Conservation (phyloP, 306 rosid genomes). For the Pterocarpus santalinus region DNA sequence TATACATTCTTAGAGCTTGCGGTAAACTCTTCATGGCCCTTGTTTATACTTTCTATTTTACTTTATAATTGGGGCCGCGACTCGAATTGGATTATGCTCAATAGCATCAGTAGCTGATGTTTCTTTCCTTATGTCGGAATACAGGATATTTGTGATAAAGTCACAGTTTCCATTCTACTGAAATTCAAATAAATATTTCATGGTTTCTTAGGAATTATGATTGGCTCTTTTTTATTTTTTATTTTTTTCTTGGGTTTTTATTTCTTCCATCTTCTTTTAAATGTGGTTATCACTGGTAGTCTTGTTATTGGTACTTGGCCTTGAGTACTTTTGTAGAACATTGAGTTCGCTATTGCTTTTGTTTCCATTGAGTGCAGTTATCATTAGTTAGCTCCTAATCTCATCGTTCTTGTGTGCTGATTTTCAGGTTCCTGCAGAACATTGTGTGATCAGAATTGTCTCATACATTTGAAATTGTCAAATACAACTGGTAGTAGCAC, state of each 20-base stretch:
- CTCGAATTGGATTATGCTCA: conserved; percentile 17
- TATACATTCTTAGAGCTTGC: conserved; percentile 19
- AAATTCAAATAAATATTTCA: conserved; percentile 25
- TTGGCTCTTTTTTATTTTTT: not conserved
- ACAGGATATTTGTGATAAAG: conserved; percentile 7
- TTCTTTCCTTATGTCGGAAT: conserved; percentile 39
- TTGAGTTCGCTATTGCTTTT: conserved; percentile 27
- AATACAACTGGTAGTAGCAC: conserved; percentile 25
- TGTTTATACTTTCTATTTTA: conserved; percentile 13
- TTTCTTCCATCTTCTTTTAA: not conserved
- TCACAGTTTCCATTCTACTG: not conserved
- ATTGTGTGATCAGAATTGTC: conserved; percentile 30
- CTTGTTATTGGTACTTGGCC: conserved; percentile 26
- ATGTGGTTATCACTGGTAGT: conserved; percentile 23
- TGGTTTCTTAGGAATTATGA: not conserved
- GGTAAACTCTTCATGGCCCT: no score
- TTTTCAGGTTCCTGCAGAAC: conserved; percentile 51
- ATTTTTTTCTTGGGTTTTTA: not conserved
- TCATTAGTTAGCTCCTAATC: conserved; percentile 33
- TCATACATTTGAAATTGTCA: conserved; percentile 36
- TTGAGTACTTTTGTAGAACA: conserved; percentile 25
- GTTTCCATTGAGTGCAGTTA: conserved; percentile 37
- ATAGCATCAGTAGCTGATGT: conserved; percentile 19
- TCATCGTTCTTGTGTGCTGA: conserved; percentile 37
- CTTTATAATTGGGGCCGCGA: not conserved